phyloP scores from a whole-genome alignment of 768 basidiomycete genomes.

The Amanita subjunquillea region DNA sequence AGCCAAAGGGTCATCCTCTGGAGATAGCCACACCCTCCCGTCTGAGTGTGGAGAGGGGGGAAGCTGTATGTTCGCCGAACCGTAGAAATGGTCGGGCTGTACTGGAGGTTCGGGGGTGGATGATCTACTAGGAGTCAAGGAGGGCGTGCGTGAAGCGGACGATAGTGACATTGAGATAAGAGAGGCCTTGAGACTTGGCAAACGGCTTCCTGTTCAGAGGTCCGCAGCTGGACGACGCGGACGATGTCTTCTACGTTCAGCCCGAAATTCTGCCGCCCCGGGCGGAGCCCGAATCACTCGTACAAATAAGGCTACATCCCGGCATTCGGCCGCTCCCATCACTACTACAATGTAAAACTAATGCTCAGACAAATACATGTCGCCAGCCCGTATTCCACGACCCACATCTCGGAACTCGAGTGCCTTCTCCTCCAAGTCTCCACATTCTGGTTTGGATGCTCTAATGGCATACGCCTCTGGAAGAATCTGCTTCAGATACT shows the following conservation, averaged over 20 bases:
- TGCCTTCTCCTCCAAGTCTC: constrained; percentile 26
- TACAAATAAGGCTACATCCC: not conserved
- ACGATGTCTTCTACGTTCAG: constrained; percentile 1
- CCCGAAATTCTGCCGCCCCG: not conserved
- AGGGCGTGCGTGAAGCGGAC: not conserved
- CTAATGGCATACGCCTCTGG: constrained; percentile 48
- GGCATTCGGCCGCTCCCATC: not conserved
- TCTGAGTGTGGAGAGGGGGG: constrained; percentile 57
- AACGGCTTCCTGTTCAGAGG: not conserved
- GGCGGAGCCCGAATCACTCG: not conserved
- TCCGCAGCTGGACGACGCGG: not conserved
- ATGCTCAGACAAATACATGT: too few relatives aligned
- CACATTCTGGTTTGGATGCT: constrained; percentile 48
- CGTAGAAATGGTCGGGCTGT: constrained; percentile 83
- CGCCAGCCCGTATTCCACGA: not conserved
- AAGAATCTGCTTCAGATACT: constrained; percentile 44
- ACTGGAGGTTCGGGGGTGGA: constrained; percentile 19
- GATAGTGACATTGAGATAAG: not conserved
- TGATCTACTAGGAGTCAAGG: constrained; percentile 5
- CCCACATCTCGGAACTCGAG: constrained; percentile 19
- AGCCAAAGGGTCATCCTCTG: constrained; percentile 72
- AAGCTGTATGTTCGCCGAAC: constrained; percentile 34
- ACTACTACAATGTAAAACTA: not conserved
- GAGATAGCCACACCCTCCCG: constrained; percentile 58
- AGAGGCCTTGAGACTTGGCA: not conserved